Evolutionary conservation across 2,329 filamentous ascomycete species (phyloP).

Genomic region (Colletotrichum plurivorum): DNA sequence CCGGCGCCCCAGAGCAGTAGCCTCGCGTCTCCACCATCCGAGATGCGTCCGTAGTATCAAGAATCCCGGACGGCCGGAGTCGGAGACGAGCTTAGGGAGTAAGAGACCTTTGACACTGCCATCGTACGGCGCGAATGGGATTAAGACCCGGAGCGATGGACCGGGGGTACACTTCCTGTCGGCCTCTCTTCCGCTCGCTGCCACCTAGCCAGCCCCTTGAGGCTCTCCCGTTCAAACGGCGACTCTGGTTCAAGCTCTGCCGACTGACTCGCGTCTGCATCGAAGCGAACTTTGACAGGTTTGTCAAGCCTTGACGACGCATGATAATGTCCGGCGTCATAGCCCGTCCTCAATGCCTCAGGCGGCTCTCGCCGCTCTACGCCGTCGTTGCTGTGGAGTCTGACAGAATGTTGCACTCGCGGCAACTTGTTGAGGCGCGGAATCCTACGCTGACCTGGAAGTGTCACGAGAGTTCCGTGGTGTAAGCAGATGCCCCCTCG

Average conservation of each 20-base stretch:
- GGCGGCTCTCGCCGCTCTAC: slow-evolving; percentile 19
- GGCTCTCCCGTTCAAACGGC: slow-evolving; percentile 14
- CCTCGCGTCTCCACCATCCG: slow-evolving; percentile 26
- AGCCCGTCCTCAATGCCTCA: not conserved
- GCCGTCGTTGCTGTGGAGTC: slow-evolving; percentile 12
- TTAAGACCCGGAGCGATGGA: slow-evolving; percentile 26
- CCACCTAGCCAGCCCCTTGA: slow-evolving; percentile 2
- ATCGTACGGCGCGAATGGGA: slow-evolving; percentile 23
- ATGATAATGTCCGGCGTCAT: slow-evolving; percentile 31
- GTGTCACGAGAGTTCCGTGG: slow-evolving; percentile 1
- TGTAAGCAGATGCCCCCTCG: not conserved
- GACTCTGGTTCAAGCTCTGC: slow-evolving; percentile 25
- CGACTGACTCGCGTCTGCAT: slow-evolving; percentile 31
- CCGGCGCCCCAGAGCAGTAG: slow-evolving; percentile 21
- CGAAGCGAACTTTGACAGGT: slow-evolving; percentile 29
- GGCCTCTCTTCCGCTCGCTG: not conserved
- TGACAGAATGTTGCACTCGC: slow-evolving; percentile 7
- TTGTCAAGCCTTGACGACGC: slow-evolving; percentile 24
- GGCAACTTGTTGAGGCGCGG: slow-evolving; percentile 24
- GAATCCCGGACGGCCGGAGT: not conserved
- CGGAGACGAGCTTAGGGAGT: slow-evolving; percentile 13
- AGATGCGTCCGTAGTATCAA: slow-evolving; percentile 2
- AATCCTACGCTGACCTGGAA: slow-evolving; percentile 33
- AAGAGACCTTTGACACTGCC: not conserved
- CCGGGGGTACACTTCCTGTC: slow-evolving; percentile 8